A percentile compares a stretch with the other conserved stretches of the same genome.
Evolutionary conservation across 345 rosid species (phyloP).

Genomic region (Eucalyptus regnans): DNA sequence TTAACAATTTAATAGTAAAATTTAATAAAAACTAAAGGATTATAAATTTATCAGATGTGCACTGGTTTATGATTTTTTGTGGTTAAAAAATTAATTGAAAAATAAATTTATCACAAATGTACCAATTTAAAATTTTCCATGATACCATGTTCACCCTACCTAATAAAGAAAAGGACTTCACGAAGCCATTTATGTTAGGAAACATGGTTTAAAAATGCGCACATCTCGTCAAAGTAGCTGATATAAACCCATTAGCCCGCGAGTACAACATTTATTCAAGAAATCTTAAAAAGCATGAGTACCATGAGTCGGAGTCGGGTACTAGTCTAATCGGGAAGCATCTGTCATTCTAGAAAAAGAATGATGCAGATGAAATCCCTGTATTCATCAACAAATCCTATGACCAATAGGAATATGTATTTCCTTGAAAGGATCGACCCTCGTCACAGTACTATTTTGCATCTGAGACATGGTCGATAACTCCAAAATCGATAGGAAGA

Average conservation of each 20-base stretch:
- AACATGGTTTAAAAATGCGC: background rate
- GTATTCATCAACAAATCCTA: background rate
- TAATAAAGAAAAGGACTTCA: background rate
- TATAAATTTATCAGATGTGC: too few relatives aligned
- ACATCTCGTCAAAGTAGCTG: background rate
- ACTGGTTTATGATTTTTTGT: fast-evolving
- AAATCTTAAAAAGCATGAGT: background rate
- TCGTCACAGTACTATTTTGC: background rate
- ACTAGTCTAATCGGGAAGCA: background rate
- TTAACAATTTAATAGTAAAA: too few relatives aligned
- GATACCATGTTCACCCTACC: background rate
- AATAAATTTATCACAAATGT: fast-evolving
- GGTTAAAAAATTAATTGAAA: fast-evolving
- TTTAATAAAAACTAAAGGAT: fast-evolving
- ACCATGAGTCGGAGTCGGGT: fast-evolving
- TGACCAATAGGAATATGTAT: background rate
- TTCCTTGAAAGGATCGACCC: background rate
- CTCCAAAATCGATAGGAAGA: background rate
- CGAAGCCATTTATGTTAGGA: background rate
- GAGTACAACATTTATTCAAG: background rate
- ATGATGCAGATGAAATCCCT: background rate
- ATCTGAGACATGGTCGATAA: background rate
- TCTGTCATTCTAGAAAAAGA: background rate
- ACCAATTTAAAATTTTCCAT: fast-evolving
- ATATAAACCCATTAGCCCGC: background rate